Evolutionary conservation across 2,329 filamentous ascomycete genomes (phyloP).

Genomic region (Anthostomella pinea): DNA sequence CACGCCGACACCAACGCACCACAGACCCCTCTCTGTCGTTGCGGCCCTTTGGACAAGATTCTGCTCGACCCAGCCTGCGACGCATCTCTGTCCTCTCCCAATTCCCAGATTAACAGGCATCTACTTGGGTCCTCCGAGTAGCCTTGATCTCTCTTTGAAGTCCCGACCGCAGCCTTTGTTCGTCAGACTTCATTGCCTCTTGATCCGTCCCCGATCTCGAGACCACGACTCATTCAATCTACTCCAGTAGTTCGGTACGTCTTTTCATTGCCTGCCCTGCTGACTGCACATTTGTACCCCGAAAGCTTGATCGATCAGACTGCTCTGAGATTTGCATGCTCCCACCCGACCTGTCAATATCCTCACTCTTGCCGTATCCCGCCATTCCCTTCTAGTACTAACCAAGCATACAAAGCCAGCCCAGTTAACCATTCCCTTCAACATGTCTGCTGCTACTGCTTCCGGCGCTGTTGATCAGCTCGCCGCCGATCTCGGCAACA

Average conservation of each 20-base stretch:
- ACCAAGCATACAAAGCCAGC: slow-evolving; percentile 15
- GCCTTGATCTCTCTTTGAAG: slow-evolving; percentile 21
- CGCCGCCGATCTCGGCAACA: slow-evolving; percentile 71
- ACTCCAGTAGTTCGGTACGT: slow-evolving; percentile 17
- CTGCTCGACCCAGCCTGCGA: slow-evolving; percentile 1
- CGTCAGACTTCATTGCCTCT: slow-evolving; percentile 16
- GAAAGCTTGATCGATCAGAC: too few species aligned
- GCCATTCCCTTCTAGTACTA: slow-evolving; percentile 5
- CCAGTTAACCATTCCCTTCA: slow-evolving; percentile 22
- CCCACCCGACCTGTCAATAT: not conserved
- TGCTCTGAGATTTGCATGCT: too few species aligned
- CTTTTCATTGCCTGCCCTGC: slow-evolving; percentile 1
- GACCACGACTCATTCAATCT: slow-evolving; percentile 13
- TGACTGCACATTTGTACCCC: not conserved
- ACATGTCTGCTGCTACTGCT: slow-evolving; percentile 60
- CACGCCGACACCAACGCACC: slow-evolving; percentile 8
- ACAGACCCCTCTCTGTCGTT: slow-evolving; percentile 10
- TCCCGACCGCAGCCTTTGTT: slow-evolving; percentile 22
- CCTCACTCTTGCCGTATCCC: slow-evolving; percentile 1
- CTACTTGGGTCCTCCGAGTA: too few species aligned
- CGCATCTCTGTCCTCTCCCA: slow-evolving; percentile 7
- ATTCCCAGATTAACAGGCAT: slow-evolving; percentile 18
- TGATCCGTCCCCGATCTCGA: slow-evolving; percentile 16
- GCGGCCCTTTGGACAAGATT: slow-evolving; percentile 1
- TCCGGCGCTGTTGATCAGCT: slow-evolving; percentile 73